phyloP scores from a whole-genome alignment of 306 rosid species.

The Glycine tomentella region DNA sequence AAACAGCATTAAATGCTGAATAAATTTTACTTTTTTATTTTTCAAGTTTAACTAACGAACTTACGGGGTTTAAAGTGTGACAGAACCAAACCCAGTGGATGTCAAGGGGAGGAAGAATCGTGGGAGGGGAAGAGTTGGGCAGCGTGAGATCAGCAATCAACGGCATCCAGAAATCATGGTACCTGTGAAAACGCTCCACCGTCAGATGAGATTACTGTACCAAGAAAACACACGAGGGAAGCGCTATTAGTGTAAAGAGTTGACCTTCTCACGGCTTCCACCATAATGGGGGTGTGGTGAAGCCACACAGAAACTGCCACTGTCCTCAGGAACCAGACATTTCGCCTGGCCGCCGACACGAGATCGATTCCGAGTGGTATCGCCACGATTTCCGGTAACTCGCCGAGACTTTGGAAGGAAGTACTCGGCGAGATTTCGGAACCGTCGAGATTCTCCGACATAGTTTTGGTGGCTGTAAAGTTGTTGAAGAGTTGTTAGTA shows the following conservation, averaged over 20 bases:
- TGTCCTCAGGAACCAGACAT: conserved; percentile 58
- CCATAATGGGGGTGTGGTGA: conserved; percentile 54
- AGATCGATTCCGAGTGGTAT: conserved; percentile 68
- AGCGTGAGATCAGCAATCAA: conserved; percentile 79
- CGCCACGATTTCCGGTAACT: conserved; percentile 56
- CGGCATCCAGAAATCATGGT: conserved; percentile 90
- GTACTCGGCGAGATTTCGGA: conserved; percentile 52
- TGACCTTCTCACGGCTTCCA: conserved; percentile 83
- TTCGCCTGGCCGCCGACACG: conserved; percentile 73
- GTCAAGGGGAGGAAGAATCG: conserved; percentile 83
- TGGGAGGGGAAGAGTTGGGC: conserved; percentile 52
- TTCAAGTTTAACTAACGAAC: no score
- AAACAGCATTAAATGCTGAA: no score
- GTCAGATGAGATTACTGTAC: conserved; percentile 38
- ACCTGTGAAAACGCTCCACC: conserved; percentile 58
- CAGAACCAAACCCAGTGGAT: conserved; percentile 98
- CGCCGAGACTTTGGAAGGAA: conserved; percentile 63
- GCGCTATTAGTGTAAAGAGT: neutral
- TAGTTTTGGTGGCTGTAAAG: neutral
- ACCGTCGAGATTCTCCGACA: conserved; percentile 56
- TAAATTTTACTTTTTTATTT: no score
- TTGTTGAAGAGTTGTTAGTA: neutral
- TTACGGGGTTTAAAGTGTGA: conserved; percentile 76
- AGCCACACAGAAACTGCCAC: conserved; percentile 71
- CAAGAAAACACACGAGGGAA: neutral